A percentile compares a stretch with the other conserved stretches of the same genome.
Conservation (phyloP, 164 flowering plant species). For the Liquidambar formosana region DNA sequence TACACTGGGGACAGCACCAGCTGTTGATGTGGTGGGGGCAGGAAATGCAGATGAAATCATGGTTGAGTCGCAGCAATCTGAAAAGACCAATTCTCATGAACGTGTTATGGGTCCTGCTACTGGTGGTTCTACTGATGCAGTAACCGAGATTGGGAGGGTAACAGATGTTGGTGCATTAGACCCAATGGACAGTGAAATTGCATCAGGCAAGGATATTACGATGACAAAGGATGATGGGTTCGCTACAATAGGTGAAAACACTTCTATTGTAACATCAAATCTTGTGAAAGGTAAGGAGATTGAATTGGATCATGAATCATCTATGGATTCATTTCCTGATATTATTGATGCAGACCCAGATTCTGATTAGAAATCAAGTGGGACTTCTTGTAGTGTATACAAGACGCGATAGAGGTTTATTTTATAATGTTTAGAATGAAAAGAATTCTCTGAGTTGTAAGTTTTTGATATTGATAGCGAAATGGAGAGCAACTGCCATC, state of each 20-base stretch:
- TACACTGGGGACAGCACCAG: conserved; percentile 7
- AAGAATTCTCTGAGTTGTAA: too few relatives aligned
- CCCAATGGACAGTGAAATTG: conserved; percentile 1
- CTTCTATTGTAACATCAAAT: conserved; percentile 3
- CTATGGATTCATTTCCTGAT: conserved; percentile 54
- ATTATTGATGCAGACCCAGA: conserved; percentile 69
- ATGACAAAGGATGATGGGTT: conserved; percentile 3
- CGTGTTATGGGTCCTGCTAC: not conserved
- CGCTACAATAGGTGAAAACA: not conserved
- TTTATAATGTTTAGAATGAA: too few relatives aligned
- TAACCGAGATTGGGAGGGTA: not conserved
- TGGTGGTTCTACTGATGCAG: not conserved
- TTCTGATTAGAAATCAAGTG: conserved; percentile 39
- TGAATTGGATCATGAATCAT: conserved; percentile 27
- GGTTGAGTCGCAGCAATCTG: conserved; percentile 21
- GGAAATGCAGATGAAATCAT: conserved; percentile 25
- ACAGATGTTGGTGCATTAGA: conserved; percentile 8
- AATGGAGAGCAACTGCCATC: too few relatives aligned
- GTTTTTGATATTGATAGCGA: too few relatives aligned
- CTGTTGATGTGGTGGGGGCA: conserved; percentile 14
- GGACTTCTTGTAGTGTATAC: not conserved
- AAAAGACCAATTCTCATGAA: conserved; percentile 12
- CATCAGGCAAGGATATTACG: not conserved
- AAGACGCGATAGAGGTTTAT: too few relatives aligned
- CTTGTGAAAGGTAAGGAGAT: conserved; percentile 11